A percentile compares a stretch with the other conserved stretches of the same genome.
Conservation (phyloP, 345 rosid species). For the Pelargonium nanum region DNA sequence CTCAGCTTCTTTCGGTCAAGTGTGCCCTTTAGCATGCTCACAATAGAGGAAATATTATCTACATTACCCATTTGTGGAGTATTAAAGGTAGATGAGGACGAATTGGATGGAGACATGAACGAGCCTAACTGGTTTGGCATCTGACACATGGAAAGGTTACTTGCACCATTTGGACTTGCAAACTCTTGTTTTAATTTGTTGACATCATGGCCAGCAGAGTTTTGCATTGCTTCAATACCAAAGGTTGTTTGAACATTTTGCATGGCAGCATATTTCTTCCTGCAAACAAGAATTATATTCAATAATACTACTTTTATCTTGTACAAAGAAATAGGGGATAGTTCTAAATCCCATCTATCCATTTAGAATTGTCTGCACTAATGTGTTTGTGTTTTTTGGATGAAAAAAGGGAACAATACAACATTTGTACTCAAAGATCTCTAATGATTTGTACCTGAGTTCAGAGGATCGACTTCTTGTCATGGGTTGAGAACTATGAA, state of each 20-base stretch:
- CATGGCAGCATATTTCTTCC: conserved; percentile 67
- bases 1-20: conserved; percentile 45
- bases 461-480: conserved; percentile 74
- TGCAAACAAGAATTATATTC: conserved; percentile 15
- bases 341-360: too few relatives aligned
- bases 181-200: conserved; percentile 31
- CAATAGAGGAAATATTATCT: conserved; percentile 54
- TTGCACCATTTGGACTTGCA: conserved; percentile 20
- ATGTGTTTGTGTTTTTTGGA: too few relatives aligned
- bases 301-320: too few relatives aligned
- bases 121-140: conserved; percentile 28
- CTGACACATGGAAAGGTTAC: conserved; percentile 21
- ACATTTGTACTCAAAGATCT: too few relatives aligned
- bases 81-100: conserved; percentile 41
- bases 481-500: conserved; percentile 66
- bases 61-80: conserved; percentile 24
- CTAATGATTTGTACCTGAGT: conserved; percentile 40
- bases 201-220: conserved; percentile 17
- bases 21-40: conserved; percentile 60
- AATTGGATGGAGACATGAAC: conserved; percentile 45
- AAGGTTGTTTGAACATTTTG: conserved; percentile 32
- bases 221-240: conserved; percentile 29
- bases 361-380: too few relatives aligned
- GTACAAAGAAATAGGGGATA: too few relatives aligned
- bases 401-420: too few relatives aligned